Evolutionary conservation across 495 filamentous ascomycete species (phyloP).

Genomic region (Viridothelium virens): DNA sequence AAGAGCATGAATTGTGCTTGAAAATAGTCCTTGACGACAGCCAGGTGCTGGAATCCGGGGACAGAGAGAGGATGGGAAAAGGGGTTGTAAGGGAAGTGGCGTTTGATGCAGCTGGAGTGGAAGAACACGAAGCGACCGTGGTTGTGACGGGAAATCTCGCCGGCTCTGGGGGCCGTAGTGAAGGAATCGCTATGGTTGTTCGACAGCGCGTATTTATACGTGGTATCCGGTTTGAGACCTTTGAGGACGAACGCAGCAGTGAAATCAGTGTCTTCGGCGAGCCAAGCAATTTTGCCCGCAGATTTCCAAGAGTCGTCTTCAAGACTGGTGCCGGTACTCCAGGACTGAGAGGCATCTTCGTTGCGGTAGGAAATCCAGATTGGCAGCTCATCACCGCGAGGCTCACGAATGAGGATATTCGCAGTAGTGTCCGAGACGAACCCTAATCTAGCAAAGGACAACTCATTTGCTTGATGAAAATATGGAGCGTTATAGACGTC

Average conservation of each 20-base stretch:
- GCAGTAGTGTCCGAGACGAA: constrained; percentile 77
- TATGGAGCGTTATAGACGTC: constrained; percentile 61
- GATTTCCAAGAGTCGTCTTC: constrained; percentile 54
- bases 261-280: constrained; percentile 72
- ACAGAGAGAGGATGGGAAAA: constrained; percentile 73
- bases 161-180: constrained; percentile 60
- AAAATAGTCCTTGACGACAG: constrained; percentile 53
- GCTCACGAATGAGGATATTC: constrained; percentile 76
- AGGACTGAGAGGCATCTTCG: constrained; percentile 21
- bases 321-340: constrained; percentile 38
- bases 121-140: constrained; percentile 66
- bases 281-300: constrained; percentile 53
- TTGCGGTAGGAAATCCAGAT: constrained; percentile 58
- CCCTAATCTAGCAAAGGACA: constrained; percentile 76
- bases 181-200: constrained; percentile 75
- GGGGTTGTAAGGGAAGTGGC: constrained; percentile 79
- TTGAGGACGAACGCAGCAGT: constrained; percentile 56
- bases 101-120: constrained; percentile 84
- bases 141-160: constrained; percentile 46
- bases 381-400: constrained; percentile 63
- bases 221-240: constrained; percentile 51
- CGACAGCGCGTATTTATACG: constrained; percentile 74
- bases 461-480: constrained; percentile 60
- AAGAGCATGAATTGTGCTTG: constrained; percentile 89
- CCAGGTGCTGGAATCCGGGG: constrained; percentile 63